Base-by-base conservation (phyloP, 345 rosid species). In the Murraya paniculata region DNA sequence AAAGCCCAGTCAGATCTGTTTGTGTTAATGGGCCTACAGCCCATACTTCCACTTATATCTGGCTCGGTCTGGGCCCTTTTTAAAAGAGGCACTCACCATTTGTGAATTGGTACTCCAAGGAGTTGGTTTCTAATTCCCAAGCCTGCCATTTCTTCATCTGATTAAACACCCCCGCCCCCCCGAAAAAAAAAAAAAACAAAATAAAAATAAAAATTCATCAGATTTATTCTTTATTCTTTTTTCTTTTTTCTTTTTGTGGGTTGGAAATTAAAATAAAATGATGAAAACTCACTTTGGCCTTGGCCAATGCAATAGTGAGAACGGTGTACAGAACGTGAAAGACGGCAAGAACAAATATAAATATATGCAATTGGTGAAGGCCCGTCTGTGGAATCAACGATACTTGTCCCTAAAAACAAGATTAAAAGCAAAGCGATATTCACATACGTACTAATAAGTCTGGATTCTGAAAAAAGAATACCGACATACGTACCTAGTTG, bases 141-240 rank as follows among this genome's bases (percentile, higher is more conserved):
- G 81, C 73, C 81, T 91, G 85, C 94, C 93, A 91, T 39, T 81
- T 84, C 64, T 83, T 88, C 89, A 84, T 83, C 94, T 91, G 84
- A 48, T 31, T 36, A 35, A 13, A 38, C n/a, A n/a, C n/a, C n/a
- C n/a, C n/a, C n/a, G n/a, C n/a, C n/a, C n/a, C 18, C 14, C 13
- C 50, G 4, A 5, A 22, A 72, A 27, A 18, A 73, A 9, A 21
- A 9, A 57, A 36, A 28, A 38, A 58, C 9, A 5, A 39, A 9
- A 38, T 9, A 2, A 38, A 38, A 38, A 38, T 4, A 39, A 39
- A 39, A 39, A 9, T 55, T 25, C 48, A 36, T 18, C 35, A 22
- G 13, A 22, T 3, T 57, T 21, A 58, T 60, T 14, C 18, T 41
- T 41, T 45, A 9, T 41, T 11, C 2, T 45, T 45, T 45, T n/a